These are phyloP conservation scores for Brassica incana DNA, from an alignment of 345 rosid genomes.

Conservation along the genomic window DNA sequence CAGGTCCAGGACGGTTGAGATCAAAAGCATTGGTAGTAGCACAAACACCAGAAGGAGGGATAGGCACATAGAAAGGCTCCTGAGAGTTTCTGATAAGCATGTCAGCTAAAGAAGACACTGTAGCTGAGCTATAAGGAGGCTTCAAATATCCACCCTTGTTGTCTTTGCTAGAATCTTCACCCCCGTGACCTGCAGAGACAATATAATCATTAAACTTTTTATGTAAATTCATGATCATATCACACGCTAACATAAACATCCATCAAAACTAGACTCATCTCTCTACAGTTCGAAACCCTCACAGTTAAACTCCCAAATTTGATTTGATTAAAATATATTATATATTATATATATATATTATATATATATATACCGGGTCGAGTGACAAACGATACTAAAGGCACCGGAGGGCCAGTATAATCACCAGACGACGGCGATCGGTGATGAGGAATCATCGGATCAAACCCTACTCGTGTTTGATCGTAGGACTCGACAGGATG, in stretches of 20 bases:
- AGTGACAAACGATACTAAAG: conserved; percentile 26
- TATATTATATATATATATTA: no score
- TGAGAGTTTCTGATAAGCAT: conserved; percentile 38
- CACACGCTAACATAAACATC: conserved; percentile 3
- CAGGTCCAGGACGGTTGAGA: background rate
- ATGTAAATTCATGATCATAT: background rate
- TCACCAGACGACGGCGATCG: conserved; percentile 25
- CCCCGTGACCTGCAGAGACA: conserved; percentile 22
- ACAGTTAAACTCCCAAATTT: conserved; percentile 1
- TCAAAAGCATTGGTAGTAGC: conserved; percentile 24
- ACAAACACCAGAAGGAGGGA: conserved; percentile 18
- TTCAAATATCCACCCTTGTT: conserved; percentile 20
- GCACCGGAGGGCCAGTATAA: conserved; percentile 3
- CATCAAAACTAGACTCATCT: background rate
- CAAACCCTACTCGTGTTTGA: conserved; percentile 1
- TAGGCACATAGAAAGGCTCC: conserved; percentile 37
- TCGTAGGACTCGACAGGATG: conserved; percentile 23
- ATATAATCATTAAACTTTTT: no score
- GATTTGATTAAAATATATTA: background rate
- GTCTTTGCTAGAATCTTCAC: conserved; percentile 40
- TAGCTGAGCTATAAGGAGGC: conserved; percentile 38
- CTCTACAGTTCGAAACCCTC: background rate
- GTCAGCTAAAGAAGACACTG: conserved; percentile 39
- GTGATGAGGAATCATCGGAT: conserved; percentile 30
- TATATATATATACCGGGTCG: conserved; percentile 20